Conservation (phyloP, 2,329 filamentous ascomycete species). For the Fusarium staphyleae region DNA sequence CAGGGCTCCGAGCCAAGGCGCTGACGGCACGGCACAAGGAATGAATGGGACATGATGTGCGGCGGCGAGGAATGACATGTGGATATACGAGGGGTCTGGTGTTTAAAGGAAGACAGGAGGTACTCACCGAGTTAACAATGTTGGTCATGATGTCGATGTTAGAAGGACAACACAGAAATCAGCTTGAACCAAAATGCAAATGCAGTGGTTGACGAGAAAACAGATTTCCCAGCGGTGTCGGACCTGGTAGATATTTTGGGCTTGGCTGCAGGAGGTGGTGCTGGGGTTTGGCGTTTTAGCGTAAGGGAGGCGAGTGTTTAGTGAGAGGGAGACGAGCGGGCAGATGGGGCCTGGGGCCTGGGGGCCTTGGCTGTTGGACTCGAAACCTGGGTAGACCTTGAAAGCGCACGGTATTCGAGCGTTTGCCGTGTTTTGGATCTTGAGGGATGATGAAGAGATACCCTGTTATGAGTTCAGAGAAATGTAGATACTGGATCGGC, state of each 20-base stretch:
- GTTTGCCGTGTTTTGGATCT: not conserved
- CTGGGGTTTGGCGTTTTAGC: conserved; percentile 18
- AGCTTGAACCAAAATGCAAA: not conserved
- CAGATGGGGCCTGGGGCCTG: conserved; percentile 5
- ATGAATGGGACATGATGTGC: conserved; percentile 9
- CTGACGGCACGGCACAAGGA: conserved; percentile 1
- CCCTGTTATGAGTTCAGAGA: not conserved
- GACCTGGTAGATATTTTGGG: conserved; percentile 4
- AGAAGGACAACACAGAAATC: not conserved
- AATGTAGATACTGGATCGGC: not conserved
- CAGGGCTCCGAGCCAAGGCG: conserved; percentile 21
- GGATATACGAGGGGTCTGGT: conserved; percentile 17
- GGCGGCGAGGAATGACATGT: conserved; percentile 6
- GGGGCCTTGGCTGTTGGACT: conserved; percentile 10
- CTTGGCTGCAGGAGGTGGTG: conserved; percentile 8
- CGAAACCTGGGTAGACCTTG: not conserved
- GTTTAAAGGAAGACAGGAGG: conserved; percentile 6
- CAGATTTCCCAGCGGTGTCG: conserved; percentile 5
- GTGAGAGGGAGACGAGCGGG: conserved; percentile 6
- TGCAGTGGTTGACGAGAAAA: not conserved
- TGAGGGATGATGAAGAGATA: not conserved
- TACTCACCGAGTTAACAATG: conserved; percentile 13
- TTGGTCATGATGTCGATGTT: not conserved
- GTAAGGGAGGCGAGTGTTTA: conserved; percentile 13
- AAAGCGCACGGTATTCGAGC: not conserved